Evolutionary conservation across 2,329 filamentous ascomycete species (phyloP).

Genomic region (Cordyceps farinosa): DNA sequence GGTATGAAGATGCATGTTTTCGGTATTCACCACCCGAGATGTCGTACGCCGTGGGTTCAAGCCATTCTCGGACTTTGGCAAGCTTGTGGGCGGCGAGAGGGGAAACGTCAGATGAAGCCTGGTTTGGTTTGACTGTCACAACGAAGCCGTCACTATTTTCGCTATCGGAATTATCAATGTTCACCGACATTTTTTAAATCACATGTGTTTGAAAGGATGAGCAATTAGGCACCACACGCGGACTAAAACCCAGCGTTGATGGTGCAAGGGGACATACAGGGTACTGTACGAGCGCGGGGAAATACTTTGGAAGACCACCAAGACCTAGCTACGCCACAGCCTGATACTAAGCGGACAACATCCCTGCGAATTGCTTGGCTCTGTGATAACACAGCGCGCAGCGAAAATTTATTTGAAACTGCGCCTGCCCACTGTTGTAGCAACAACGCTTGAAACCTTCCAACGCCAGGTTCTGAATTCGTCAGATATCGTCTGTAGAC

Average conservation of each 20-base stretch:
- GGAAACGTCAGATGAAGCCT: too few species aligned
- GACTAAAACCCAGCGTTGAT: not conserved
- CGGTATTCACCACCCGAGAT: conserved; percentile 26
- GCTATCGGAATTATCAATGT: not conserved
- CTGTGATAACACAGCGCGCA: not conserved
- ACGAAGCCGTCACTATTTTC: conserved; percentile 9
- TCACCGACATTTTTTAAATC: not conserved
- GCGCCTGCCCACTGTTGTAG: too few species aligned
- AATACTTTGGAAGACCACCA: not conserved
- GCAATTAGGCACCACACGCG: not conserved
- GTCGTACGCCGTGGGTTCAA: conserved; percentile 29
- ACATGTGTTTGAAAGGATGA: not conserved
- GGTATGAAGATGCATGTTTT: conserved; percentile 25
- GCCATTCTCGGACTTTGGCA: conserved; percentile 27
- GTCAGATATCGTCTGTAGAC: too few species aligned
- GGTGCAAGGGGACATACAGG: not conserved
- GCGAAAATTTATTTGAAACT: too few species aligned
- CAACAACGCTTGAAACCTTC: too few species aligned
- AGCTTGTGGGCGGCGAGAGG: not conserved
- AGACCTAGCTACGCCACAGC: not conserved
- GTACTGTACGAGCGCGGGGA: not conserved
- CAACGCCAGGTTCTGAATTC: too few species aligned
- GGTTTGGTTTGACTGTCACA: not conserved
- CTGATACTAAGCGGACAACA: not conserved
- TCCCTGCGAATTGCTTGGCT: not conserved